Base-by-base conservation (phyloP, 2,329 filamentous ascomycete genomes). In the Graphium sp. region DNA sequence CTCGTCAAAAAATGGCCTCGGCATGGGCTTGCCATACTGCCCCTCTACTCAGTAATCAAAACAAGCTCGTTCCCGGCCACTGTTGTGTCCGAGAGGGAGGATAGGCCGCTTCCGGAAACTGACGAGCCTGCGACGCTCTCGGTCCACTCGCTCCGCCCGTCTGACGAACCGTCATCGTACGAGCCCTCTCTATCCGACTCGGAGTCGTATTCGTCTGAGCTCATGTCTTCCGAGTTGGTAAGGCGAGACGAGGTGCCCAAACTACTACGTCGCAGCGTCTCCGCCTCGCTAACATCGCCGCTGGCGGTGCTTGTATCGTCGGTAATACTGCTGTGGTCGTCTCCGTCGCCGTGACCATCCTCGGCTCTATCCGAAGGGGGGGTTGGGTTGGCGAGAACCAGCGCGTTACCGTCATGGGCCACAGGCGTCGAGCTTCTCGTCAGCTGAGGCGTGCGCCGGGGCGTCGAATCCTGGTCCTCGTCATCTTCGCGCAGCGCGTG, bases 401-500 rank as follows among this genome's bases (percentile, higher is more conserved):
- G 30, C 21, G 27, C 18, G 10, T 20, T 18, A 3, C 25, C 25
- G n/a, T n/a, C n/a, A n/a, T n/a, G n/a, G n/a, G 12, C 18, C 19
- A 24, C 18, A 9, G 13, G 15, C 16, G 6, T 22, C 18, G 17
- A 13, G 12, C 16, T 35, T 32, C 8, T 39, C 34, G 7, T 22
- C 29, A 5, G 29, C 32, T 21, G 26, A 34, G n/a, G 33, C 35
- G 4, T 35, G 30, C 14, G 26, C 32, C 4, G 26, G 18, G 13
- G 22, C 16, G 16, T 14, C 10, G 30, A 31, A 21, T 34, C 36
- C 13, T 28, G 31, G n/a, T 35, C 38, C 13, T 36, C 37, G 4
- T 36, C 33, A 13, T 34, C 46, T 37, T 75, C 71, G 34, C 79
- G 74, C 23, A 73, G 64, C 26, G 62, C 66, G 44, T 79, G 74